Evolutionary conservation across 2,329 filamentous ascomycete species (phyloP).

Genomic region (Elsinoe arachidis): DNA sequence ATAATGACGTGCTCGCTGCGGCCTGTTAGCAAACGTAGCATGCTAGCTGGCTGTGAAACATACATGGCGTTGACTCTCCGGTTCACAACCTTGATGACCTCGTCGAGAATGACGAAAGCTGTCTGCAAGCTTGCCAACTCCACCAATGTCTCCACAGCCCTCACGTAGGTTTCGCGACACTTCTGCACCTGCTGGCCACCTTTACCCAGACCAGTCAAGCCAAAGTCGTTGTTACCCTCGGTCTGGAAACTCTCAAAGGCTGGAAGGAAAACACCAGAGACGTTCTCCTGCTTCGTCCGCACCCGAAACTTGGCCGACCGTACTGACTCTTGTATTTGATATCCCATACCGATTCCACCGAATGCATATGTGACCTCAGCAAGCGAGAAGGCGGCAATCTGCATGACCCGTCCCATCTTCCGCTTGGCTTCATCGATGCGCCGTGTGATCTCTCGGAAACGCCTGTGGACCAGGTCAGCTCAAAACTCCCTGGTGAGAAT

Average conservation of each 20-base stretch:
- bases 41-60: slow-evolving; percentile 27
- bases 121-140: slow-evolving; percentile 94
- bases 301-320: slow-evolving; percentile 88
- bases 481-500: slow-evolving; percentile 7
- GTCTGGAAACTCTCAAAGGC: slow-evolving; percentile 85
- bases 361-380: slow-evolving; percentile 97
- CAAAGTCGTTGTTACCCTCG: slow-evolving; percentile 91
- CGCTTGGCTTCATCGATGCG: slow-evolving; percentile 98
- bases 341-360: slow-evolving; percentile 78
- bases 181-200: slow-evolving; percentile 94
- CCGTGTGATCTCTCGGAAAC: slow-evolving; percentile 72
- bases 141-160: slow-evolving; percentile 90
- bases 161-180: slow-evolving; percentile 89
- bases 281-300: slow-evolving; percentile 94
- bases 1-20: slow-evolving; percentile 85
- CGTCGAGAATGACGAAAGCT: slow-evolving; percentile 93
- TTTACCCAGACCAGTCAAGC: slow-evolving; percentile 88
- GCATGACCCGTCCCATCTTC: slow-evolving; percentile 99
- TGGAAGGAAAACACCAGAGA: slow-evolving; percentile 89
- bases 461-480: slow-evolving; percentile 14
- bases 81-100: slow-evolving; percentile 99
- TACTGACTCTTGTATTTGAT: slow-evolving; percentile 94
- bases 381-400: slow-evolving; percentile 94
- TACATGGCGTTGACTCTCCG: slow-evolving; percentile 95
- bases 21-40: slow-evolving; percentile 17